phyloP scores from a whole-genome alignment of 2,329 filamentous ascomycete genomes.

The Ophiostoma sp. region DNA sequence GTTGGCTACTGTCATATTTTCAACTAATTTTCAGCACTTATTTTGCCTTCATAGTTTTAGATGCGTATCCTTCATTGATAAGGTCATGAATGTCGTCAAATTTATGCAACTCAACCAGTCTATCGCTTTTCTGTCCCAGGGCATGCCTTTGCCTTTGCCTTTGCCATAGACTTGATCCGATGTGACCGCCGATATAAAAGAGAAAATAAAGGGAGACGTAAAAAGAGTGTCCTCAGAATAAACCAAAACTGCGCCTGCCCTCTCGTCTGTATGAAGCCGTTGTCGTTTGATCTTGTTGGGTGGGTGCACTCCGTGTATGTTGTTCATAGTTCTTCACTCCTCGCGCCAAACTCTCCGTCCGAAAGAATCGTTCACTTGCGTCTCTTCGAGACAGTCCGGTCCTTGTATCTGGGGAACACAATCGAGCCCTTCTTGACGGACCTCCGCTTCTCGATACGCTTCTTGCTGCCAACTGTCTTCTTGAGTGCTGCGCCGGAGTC shows the following conservation, averaged over 20 bases:
- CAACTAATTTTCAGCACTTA: neutral
- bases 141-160: neutral
- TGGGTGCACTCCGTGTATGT: neutral
- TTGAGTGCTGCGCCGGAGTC: constrained; percentile 43
- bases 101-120: constrained; percentile 10
- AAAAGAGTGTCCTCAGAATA: constrained; percentile 1
- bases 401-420: constrained; percentile 60
- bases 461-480: constrained; percentile 50
- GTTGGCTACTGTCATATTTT: neutral
- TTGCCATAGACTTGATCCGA: neutral
- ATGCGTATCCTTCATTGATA: neutral
- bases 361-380: constrained; percentile 25
- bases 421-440: constrained; percentile 55
- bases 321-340: neutral
- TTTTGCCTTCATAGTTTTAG: neutral
- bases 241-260: constrained; percentile 13
- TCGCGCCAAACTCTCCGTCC: neutral
- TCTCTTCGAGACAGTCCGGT: constrained; percentile 51
- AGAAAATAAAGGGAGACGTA: neutral
- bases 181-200: neutral
- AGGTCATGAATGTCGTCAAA: constrained; percentile 24
- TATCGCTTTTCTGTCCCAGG: constrained; percentile 8
- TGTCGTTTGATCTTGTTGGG: neutral
- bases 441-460: constrained; percentile 58
- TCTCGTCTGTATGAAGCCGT: neutral